Evolutionary conservation across 148 eudicot genomes (phyloP), one percentile per base, ranked within the genome.

Genomic region (Spergularia marina): DNA sequence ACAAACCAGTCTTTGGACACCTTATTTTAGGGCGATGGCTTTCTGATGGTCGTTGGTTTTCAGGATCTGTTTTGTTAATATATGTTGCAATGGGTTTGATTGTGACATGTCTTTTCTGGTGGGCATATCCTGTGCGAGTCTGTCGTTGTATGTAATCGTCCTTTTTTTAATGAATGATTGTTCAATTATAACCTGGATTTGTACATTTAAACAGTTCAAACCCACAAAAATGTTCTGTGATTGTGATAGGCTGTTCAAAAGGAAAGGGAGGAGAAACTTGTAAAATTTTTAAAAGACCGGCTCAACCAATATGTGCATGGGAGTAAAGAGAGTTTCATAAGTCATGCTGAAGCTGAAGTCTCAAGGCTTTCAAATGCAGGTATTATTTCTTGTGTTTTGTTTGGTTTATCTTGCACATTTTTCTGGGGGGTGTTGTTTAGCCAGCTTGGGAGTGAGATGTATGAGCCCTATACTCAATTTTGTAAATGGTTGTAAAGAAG

Each of bases 191-290:
- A 30, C 53, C 65, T 8, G 11, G 4, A 25, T 79, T 74, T 65
- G 7, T 76, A 53, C 39, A 15, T 53, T 72, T 10, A 44, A 65
- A 62, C 36, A 21, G 18, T 12, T 30, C 55, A 58, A 67, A 55
- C 70, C 58, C 74, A 9, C 16, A 56, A 12, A 66, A 17, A 11
- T 41, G 4, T 44, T 44, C 10, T 80, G 78, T 53, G 71, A 74
- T 70, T 61, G 72, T 70, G 36, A 36, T 81, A 95, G 99, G 87
- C 80, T 77, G 90, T 92, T 73, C 99, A 95, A 71, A 95, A 79
- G 87, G 99, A 95, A 72, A 88, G 99, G 80, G 99, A 95, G 88
- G 96, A 95, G 71, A 95, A 88, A 81, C 92, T 95, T 68, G 84
- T 84, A 40, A 82, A 83, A 74, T 83, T 76, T 76, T 82, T 95